A percentile compares a stretch with the other conserved stretches of the same genome.
phyloP scores from a whole-genome alignment of 805 yeast genomes.

The Starmerella apis region DNA sequence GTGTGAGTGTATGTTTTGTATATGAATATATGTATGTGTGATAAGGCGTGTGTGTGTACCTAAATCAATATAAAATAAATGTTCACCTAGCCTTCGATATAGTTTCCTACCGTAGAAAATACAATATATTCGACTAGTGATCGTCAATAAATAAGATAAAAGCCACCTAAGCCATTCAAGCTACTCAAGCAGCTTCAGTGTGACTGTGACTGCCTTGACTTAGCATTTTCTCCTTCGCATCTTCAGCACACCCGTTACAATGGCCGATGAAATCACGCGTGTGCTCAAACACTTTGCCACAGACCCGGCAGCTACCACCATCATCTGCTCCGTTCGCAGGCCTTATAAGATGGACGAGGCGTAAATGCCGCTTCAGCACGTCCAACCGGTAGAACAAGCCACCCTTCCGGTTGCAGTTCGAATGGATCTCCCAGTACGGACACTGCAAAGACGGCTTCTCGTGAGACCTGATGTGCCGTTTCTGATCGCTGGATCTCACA shows the following conservation, averaged over 20 bases:
- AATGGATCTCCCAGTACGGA: conserved; percentile 60
- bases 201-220: neutral
- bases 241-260: conserved; percentile 49
- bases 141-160: neutral
- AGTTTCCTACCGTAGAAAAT: too few relatives aligned
- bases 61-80: neutral
- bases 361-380: conserved; percentile 61
- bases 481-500: conserved; percentile 55
- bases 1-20: too few relatives aligned
- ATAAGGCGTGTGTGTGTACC: too few relatives aligned
- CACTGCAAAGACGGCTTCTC: conserved; percentile 56
- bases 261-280: conserved; percentile 54
- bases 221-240: conserved; percentile 2
- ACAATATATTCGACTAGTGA: neutral
- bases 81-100: neutral
- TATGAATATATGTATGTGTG: too few relatives aligned
- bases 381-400: conserved; percentile 67
- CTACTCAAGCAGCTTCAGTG: neutral
- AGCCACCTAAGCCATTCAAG: neutral
- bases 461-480: conserved; percentile 59
- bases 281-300: conserved; percentile 46
- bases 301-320: conserved; percentile 58
- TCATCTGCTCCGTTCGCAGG: conserved; percentile 36
- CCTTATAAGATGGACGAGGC: conserved; percentile 55
- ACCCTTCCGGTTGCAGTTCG: conserved; percentile 64